Percentiles rank a stretch among this genome's conserved stretches.
Conservation (phyloP, 163 green algal species). For the Trebouxia gelatinosa region DNA sequence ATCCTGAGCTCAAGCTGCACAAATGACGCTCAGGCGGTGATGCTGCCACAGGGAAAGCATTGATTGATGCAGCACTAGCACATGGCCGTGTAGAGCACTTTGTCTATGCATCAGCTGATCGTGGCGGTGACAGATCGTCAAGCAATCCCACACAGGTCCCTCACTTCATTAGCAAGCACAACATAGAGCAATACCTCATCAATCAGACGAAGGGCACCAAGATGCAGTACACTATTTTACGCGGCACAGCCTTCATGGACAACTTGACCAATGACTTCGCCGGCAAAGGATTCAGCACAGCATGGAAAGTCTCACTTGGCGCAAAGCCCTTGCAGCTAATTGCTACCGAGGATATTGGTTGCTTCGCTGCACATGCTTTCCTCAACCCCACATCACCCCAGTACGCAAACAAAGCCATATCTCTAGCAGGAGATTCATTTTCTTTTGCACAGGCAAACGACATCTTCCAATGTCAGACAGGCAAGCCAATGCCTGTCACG, state of each 20-base stretch:
- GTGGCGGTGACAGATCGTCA: not conserved
- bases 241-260: slow-evolving; percentile 1
- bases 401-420: slow-evolving; percentile 4
- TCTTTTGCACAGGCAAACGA: not conserved
- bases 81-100: slow-evolving; percentile 6
- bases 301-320: too few relatives aligned
- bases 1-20: too few relatives aligned
- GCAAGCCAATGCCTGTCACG: not conserved
- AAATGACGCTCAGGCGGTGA: too few relatives aligned
- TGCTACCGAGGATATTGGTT: slow-evolving; percentile 2
- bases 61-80: not conserved
- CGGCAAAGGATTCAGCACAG: too few relatives aligned
- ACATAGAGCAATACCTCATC: slow-evolving; percentile 1
- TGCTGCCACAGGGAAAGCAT: too few relatives aligned
- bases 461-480: slow-evolving; percentile 1
- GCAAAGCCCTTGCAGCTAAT: slow-evolving; percentile 9
- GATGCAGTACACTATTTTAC: slow-evolving; percentile 1
- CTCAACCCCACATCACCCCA: not conserved
- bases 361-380: slow-evolving; percentile 14
- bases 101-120: slow-evolving; percentile 8
- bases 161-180: slow-evolving; percentile 23
- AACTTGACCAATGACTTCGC: slow-evolving; percentile 12
- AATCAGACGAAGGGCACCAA: not conserved
- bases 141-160: not conserved
- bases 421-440: too few relatives aligned